A percentile compares a stretch with the other conserved stretches of the same genome.
phyloP scores from a whole-genome alignment of 179 eudicot genomes.

The Spinacia oleracea region DNA sequence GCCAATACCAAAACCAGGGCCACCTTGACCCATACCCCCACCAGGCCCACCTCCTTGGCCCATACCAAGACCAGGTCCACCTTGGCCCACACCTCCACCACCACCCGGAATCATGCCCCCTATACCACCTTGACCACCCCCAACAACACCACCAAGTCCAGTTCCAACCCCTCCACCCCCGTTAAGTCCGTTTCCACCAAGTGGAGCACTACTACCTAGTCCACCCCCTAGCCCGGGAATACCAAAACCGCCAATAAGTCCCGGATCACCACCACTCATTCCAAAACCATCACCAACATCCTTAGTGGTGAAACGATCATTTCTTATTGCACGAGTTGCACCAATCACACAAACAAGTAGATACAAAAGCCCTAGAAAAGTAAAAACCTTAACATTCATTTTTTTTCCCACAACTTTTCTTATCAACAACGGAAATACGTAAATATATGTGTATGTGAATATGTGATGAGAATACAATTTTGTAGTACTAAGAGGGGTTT shows the following conservation, averaged over 20 bases:
- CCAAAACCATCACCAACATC: not conserved
- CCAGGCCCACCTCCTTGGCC: constrained; percentile 20
- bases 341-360: constrained; percentile 18
- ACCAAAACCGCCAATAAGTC: constrained; percentile 12
- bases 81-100: constrained; percentile 11
- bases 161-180: constrained; percentile 9
- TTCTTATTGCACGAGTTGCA: constrained; percentile 17
- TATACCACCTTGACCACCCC: constrained; percentile 17
- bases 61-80: constrained; percentile 9
- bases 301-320: not conserved
- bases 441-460: no score
- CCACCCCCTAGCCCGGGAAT: not conserved
- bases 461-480: no score
- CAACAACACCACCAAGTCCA: not conserved
- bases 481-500: not conserved
- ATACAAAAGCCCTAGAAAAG: constrained; percentile 6
- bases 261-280: not conserved
- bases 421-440: no score
- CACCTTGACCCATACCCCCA: constrained; percentile 18
- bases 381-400: not conserved
- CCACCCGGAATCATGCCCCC: constrained; percentile 22
- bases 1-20: not conserved
- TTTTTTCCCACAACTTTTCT: not conserved
- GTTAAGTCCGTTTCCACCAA: not conserved
- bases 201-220: not conserved